Evolutionary conservation across 306 rosid species (phyloP).

Genomic region (Malus orientalis): DNA sequence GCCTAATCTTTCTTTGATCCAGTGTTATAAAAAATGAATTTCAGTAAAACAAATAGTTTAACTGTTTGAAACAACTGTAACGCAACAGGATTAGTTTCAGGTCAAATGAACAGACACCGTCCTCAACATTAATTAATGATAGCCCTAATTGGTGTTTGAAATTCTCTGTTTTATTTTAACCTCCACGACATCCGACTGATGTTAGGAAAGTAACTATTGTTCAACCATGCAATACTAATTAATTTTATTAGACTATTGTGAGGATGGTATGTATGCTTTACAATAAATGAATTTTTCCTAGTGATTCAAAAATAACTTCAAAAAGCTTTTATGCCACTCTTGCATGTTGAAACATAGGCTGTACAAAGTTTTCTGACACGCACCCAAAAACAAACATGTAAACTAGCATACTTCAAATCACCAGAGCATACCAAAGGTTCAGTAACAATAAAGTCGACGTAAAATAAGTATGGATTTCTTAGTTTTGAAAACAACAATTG

Average conservation of each 20-base stretch:
- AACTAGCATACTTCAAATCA: background rate
- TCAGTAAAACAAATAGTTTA: background rate
- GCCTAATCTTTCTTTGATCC: background rate
- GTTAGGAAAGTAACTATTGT: background rate
- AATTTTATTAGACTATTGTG: background rate
- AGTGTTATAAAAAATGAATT: background rate
- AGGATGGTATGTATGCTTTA: background rate
- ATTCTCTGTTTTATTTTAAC: background rate
- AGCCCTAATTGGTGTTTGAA: background rate
- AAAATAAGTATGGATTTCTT: background rate
- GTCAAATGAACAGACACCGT: background rate
- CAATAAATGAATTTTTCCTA: background rate
- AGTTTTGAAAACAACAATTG: background rate
- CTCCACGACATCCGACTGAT: background rate
- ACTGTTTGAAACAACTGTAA: background rate
- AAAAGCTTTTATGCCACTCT: background rate
- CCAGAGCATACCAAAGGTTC: background rate
- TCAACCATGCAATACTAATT: background rate
- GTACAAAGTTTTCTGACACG: background rate
- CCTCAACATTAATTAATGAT: background rate
- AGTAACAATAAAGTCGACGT: background rate
- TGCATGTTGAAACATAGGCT: slow-evolving; percentile 2
- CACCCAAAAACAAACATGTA: background rate
- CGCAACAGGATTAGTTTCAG: background rate
- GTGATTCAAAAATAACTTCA: background rate